Evolutionary conservation across 495 filamentous ascomycete species (phyloP).

Genomic region (Aspergillus nidulans): DNA sequence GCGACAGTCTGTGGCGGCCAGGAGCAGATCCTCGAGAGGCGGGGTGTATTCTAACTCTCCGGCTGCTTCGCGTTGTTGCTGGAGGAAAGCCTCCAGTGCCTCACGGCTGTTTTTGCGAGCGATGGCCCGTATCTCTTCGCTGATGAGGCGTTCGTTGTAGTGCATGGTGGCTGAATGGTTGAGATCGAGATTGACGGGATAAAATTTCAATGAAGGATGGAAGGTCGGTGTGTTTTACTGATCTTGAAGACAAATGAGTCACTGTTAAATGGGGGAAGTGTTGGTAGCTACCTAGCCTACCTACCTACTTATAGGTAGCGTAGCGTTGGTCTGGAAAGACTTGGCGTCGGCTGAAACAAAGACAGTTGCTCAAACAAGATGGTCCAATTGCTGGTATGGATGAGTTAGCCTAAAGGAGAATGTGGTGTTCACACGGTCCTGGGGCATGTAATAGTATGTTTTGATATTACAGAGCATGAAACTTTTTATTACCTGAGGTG

Average conservation of each 20-base stretch:
- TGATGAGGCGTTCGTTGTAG: background rate
- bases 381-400: too few species aligned
- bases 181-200: background rate
- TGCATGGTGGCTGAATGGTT: constrained; percentile 1
- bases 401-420: too few species aligned
- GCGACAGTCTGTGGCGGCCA: background rate
- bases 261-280: background rate
- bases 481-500: too few species aligned
- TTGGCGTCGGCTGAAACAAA: background rate
- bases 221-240: background rate
- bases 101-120: constrained; percentile 1
- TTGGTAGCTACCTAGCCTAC: background rate
- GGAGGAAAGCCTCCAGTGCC: constrained; percentile 2
- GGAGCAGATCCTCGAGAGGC: background rate
- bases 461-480: too few species aligned
- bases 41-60: background rate
- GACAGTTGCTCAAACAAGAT: background rate
- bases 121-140: constrained; percentile 1
- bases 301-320: background rate
- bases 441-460: too few species aligned
- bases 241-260: background rate
- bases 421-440: too few species aligned
- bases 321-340: background rate
- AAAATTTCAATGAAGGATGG: background rate
- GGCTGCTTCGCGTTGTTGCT: background rate